Evolutionary conservation across 441 rosid genomes (phyloP).

Genomic region (Brassica hybrid): DNA sequence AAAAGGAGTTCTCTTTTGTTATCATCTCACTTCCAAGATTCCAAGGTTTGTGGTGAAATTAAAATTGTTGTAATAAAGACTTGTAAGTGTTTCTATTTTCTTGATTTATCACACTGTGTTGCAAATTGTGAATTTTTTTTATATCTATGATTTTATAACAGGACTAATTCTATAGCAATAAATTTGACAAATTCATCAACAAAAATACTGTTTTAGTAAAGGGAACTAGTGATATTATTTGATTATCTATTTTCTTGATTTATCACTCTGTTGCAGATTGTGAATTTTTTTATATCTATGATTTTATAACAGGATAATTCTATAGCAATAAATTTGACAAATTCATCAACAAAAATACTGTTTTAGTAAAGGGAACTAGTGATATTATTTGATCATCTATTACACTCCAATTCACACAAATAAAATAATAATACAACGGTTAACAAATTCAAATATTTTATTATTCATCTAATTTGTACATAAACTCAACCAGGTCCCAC

Average conservation of each 20-base stretch:
- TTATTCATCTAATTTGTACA: constrained; percentile 31
- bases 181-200: neutral
- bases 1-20: constrained; percentile 1
- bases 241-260: neutral
- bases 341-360: neutral
- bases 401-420: constrained; percentile 8
- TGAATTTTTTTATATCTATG: no score
- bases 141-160: no score
- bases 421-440: constrained; percentile 16
- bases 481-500: constrained; percentile 66
- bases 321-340: no score
- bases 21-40: constrained; percentile 16
- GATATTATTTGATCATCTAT: neutral
- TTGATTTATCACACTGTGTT: no score
- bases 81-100: neutral
- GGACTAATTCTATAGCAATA: no score
- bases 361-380: neutral
- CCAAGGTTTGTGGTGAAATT: constrained; percentile 18
- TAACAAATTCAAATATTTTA: constrained; percentile 22
- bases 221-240: neutral
- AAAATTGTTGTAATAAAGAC: constrained; percentile 31
- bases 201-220: neutral
- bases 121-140: no score
- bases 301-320: no score
- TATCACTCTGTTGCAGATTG: no score